Conservation (phyloP, 306 rosid species). For the Prunus dulcis region DNA sequence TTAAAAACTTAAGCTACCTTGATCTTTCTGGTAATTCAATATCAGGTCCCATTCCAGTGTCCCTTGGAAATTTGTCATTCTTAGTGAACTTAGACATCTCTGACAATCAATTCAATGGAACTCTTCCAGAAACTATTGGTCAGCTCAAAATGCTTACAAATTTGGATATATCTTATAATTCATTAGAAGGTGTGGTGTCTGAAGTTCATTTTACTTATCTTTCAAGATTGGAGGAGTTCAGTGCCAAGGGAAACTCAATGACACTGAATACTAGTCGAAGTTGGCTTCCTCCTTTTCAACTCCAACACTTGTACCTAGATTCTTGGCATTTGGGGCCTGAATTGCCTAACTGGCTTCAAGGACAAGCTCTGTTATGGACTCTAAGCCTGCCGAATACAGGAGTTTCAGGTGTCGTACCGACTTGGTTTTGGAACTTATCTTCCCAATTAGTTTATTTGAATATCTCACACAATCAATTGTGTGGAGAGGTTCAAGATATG, state of each 20-base stretch:
- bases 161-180: neutral
- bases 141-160: neutral
- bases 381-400: conserved; percentile 28
- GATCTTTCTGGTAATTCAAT: neutral
- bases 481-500: conserved; percentile 15
- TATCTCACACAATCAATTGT: conserved; percentile 26
- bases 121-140: conserved; percentile 16
- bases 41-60: conserved; percentile 14
- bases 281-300: conserved; percentile 34
- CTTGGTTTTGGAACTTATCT: conserved; percentile 38
- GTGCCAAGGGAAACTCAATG: neutral
- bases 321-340: conserved; percentile 29
- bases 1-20: neutral
- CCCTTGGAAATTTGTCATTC: conserved; percentile 1
- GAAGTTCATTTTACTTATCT: conserved; percentile 22
- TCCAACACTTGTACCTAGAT: conserved; percentile 3
- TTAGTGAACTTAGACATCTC: neutral
- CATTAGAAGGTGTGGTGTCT: neutral
- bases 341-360: conserved; percentile 40
- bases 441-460: neutral
- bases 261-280: neutral
- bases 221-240: neutral
- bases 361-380: neutral
- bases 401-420: conserved; percentile 23
- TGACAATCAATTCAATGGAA: conserved; percentile 2